These are phyloP conservation scores for Cairneyella variabilis DNA, from an alignment of 495 filamentous ascomycete species.

Conservation along the genomic window DNA sequence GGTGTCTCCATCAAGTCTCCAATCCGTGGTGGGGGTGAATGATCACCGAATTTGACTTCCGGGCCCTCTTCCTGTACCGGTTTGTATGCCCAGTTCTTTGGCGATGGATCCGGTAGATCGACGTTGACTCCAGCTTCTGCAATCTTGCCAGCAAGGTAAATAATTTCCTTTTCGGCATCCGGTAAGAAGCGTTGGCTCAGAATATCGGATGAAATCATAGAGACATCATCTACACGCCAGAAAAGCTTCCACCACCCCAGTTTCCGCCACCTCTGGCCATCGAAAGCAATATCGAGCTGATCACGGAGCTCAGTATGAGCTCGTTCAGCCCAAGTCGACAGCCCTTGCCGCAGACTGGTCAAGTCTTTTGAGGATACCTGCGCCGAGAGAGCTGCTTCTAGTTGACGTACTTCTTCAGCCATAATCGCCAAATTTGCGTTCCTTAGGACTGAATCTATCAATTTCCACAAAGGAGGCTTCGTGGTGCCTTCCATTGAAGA, in stretches of 20 bases:
- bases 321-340: slow-evolving; percentile 70
- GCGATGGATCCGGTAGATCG: background rate
- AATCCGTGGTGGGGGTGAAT: slow-evolving; percentile 5
- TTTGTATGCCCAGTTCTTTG: slow-evolving; percentile 22
- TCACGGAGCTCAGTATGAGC: slow-evolving; percentile 81
- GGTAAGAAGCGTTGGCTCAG: slow-evolving; percentile 69
- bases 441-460: slow-evolving; percentile 64
- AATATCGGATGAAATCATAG: slow-evolving; percentile 73
- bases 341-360: slow-evolving; percentile 47
- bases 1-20: slow-evolving; percentile 30
- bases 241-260: slow-evolving; percentile 93
- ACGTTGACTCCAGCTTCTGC: slow-evolving; percentile 58
- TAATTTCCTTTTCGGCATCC: slow-evolving; percentile 66
- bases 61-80: background rate
- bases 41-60: background rate
- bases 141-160: slow-evolving; percentile 79
- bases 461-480: slow-evolving; percentile 57
- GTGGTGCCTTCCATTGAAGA: slow-evolving; percentile 38
- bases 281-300: slow-evolving; percentile 70
- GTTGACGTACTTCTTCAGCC: slow-evolving; percentile 40
- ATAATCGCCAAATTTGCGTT: slow-evolving; percentile 52
- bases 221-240: slow-evolving; percentile 90
- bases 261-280: slow-evolving; percentile 63
- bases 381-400: slow-evolving; percentile 25
- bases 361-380: slow-evolving; percentile 40